These are phyloP conservation scores for Hypomontagnella submonticulosa DNA, from an alignment of 495 filamentous ascomycete genomes.

Conservation along the genomic window DNA sequence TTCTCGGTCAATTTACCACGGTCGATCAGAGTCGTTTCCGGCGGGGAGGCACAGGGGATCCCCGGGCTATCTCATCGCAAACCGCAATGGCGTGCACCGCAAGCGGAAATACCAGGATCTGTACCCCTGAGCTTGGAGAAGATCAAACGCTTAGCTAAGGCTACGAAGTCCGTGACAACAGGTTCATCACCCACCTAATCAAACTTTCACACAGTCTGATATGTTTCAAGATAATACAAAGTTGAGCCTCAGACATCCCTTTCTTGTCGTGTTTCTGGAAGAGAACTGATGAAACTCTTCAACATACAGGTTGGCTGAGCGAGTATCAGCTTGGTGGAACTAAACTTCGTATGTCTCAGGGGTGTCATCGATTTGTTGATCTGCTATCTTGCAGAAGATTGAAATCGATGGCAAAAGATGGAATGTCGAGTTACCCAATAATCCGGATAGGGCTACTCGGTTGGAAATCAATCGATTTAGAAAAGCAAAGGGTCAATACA, in stretches of 20 bases:
- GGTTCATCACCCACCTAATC: slow-evolving; percentile 38
- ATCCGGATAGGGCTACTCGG: not conserved
- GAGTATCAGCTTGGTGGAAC: slow-evolving; percentile 4
- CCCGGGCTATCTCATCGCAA: slow-evolving; percentile 32
- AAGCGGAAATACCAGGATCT: slow-evolving; percentile 42
- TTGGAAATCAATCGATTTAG: slow-evolving; percentile 3
- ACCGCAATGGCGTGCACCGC: slow-evolving; percentile 38
- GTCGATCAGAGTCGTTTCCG: slow-evolving; percentile 37
- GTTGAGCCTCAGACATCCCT: slow-evolving; percentile 35
- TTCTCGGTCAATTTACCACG: slow-evolving; percentile 35
- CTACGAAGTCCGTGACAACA: slow-evolving; percentile 36
- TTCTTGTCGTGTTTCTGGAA: slow-evolving; percentile 13
- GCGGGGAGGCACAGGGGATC: slow-evolving; percentile 31
- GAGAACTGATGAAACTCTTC: slow-evolving; percentile 25
- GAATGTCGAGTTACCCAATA: slow-evolving; percentile 13
- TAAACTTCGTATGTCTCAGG: slow-evolving; percentile 16
- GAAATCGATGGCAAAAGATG: no score
- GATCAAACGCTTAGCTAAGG: slow-evolving; percentile 45
- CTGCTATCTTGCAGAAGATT: no score
- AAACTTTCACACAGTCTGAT: slow-evolving; percentile 36
- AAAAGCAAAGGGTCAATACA: not conserved
- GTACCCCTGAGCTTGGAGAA: slow-evolving; percentile 33
- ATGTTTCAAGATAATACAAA: slow-evolving; percentile 37
- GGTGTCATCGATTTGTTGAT: slow-evolving; percentile 1
- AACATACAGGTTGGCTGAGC: slow-evolving; percentile 3